Base-by-base conservation (phyloP, 2,329 filamentous ascomycete species). In the Rutstroemia sp. region DNA sequence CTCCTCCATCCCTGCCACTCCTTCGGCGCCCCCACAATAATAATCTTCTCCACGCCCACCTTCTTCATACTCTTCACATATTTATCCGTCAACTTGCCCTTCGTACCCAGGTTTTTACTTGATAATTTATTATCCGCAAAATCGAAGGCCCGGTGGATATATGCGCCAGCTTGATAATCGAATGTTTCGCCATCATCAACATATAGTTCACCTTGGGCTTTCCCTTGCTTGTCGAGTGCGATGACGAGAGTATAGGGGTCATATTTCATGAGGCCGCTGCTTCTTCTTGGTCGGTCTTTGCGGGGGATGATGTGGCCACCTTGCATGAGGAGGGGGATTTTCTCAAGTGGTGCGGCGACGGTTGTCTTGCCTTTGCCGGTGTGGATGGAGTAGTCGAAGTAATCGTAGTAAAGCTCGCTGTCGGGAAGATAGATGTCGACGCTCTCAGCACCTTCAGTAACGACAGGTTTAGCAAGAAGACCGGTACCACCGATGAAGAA, bases 211-310 rank as follows among this genome's bases (percentile, higher is more conserved):
- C 94, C 94, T 49, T 86, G 81, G 0, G 92, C 90, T 65, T 85
- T 82, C 53, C 87, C 85, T 34, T 81, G 77, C 63, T 83, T 81
- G 63, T 82, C 77, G 16, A 95, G 76, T 0, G 82, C 81, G 2
- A 97, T 78, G 2, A 99, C 85, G 1, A 99, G 81, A 0, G 94
- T 99, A 75, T 96, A 96, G 42, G 95, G 92, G 70, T 99, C 94
- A 72, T 85, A 95, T 66, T 83, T 87, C 94, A 97, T 97, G 47
- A 96, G 78, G 19, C 88, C 85, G 57, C 84, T 88, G 57, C 90
- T 95, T 59, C 92, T 85, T 56, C 94, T 84, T 4, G 92, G 91
- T 23, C 86, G 83, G 67, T 99, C 94, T 62, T 92, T 90, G 57
- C 94, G 88, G 2, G 92, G 87, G 66, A 97, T 86, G 65, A 99